Evolutionary conservation across 2,329 filamentous ascomycete genomes (phyloP).

Genomic region (Acrocalymma vagum): DNA sequence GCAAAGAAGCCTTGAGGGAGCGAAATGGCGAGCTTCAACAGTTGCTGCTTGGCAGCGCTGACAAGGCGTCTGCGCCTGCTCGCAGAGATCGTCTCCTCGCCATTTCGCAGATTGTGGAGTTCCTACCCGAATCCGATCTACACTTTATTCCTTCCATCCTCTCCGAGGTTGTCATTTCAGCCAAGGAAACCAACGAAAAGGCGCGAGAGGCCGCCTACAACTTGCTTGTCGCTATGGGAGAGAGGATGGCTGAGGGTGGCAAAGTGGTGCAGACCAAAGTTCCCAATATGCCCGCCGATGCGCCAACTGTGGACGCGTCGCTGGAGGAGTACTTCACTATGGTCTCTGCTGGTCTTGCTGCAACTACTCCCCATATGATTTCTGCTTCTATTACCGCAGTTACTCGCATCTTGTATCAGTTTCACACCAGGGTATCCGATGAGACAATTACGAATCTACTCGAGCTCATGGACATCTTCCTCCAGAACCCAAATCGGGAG

Average conservation of each 20-base stretch:
- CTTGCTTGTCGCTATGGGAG: slow-evolving; percentile 85
- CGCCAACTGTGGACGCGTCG: slow-evolving; percentile 78
- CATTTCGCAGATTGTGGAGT: slow-evolving; percentile 80
- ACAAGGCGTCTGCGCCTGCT: slow-evolving; percentile 87
- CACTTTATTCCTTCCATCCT: slow-evolving; percentile 94
- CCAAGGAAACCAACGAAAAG: slow-evolving; percentile 97
- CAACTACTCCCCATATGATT: slow-evolving; percentile 95
- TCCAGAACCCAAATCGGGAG: slow-evolving; percentile 95
- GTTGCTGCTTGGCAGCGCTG: slow-evolving; percentile 79
- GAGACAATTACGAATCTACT: slow-evolving; percentile 84
- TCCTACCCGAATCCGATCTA: slow-evolving; percentile 78
- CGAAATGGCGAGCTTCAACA: slow-evolving; percentile 81
- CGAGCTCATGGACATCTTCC: slow-evolving; percentile 93
- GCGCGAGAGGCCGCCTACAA: slow-evolving; percentile 90
- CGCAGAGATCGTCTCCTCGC: slow-evolving; percentile 86
- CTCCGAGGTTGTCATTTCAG: slow-evolving; percentile 93
- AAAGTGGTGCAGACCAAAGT: slow-evolving; percentile 87
- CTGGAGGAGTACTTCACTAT: slow-evolving; percentile 98
- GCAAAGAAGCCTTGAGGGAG: slow-evolving; percentile 77
- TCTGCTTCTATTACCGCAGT: slow-evolving; percentile 96
- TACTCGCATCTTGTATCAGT: slow-evolving; percentile 92
- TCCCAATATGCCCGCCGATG: slow-evolving; percentile 83
- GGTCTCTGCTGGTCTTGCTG: slow-evolving; percentile 94
- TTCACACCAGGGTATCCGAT: slow-evolving; percentile 73
- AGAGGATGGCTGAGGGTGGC: slow-evolving; percentile 78